Evolutionary conservation across 2,329 filamentous ascomycete species (phyloP).

Genomic region (Boeremia lycopersici): DNA sequence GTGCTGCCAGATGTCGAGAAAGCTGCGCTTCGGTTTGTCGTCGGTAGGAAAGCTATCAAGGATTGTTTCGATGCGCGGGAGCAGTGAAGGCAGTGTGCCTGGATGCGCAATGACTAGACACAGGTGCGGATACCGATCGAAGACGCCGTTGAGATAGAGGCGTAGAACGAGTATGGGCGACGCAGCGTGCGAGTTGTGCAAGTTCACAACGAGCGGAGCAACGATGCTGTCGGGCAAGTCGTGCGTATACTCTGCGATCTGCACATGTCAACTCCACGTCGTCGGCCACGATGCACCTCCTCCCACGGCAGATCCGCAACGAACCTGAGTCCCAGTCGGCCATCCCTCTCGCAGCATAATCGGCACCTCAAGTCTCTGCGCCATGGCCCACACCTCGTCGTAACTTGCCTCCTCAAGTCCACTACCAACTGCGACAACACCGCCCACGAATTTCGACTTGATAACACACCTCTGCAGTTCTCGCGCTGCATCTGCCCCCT

Average conservation of each 20-base stretch:
- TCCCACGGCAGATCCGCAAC: background rate
- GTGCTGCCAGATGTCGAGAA: slow-evolving; percentile 59
- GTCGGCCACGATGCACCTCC: background rate
- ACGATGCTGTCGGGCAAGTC: slow-evolving; percentile 17
- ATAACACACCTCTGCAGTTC: slow-evolving; percentile 51
- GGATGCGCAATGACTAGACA: slow-evolving; percentile 62
- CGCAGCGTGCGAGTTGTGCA: slow-evolving; percentile 58
- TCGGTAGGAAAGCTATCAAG: slow-evolving; percentile 26
- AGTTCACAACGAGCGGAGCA: slow-evolving; percentile 24
- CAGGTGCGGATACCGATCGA: slow-evolving; percentile 60
- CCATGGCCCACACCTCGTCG: slow-evolving; percentile 51
- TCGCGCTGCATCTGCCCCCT: slow-evolving; percentile 42
- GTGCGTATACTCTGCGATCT: slow-evolving; percentile 23
- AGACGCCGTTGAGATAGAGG: slow-evolving; percentile 60
- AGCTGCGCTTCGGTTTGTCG: slow-evolving; percentile 36
- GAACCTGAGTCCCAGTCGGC: slow-evolving; percentile 27
- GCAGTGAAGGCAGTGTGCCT: slow-evolving; percentile 61
- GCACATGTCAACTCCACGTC: slow-evolving; percentile 5
- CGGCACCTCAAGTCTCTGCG: slow-evolving; percentile 51
- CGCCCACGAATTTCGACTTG: slow-evolving; percentile 56
- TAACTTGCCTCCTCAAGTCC: slow-evolving; percentile 52
- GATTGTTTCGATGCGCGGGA: slow-evolving; percentile 53
- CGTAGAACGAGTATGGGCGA: slow-evolving; percentile 57
- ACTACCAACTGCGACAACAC: slow-evolving; percentile 52
- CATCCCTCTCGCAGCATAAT: slow-evolving; percentile 30